Base-by-base conservation (phyloP, 305 asterid genomes). In the Rubia occidens region DNA sequence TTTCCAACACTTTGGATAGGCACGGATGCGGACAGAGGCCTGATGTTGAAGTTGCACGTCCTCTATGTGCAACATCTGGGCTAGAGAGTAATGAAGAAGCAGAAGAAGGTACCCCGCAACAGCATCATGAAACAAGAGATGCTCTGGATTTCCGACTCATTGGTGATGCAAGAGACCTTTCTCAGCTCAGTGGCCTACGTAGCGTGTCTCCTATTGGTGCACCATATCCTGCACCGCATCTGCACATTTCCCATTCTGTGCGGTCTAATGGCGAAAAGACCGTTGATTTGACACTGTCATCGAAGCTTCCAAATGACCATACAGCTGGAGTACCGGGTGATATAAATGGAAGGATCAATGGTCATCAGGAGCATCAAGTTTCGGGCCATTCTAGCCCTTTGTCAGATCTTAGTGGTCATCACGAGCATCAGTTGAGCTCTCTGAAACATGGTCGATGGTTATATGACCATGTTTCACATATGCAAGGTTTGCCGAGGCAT, bases 1-100 rank as follows among this genome's bases (percentile, higher is more conserved):
- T 92, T 67, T 78, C 85, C 10, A 88, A 88, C 78, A 87, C 95
- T 45, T 73, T 89, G 84, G 82, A 81, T 5, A 82, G 89, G 73
- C 96, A 87, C 70, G 90, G 95, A 75, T 73, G 79, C 56, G 87
- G 81, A 60, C 82, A 69, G 78, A 80, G 87, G 78, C 85, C 85
- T n/a, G 91, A 83, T 65, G 84, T 80, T 70, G 85, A 78, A 66
- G 82, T 79, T 73, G 69, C 77, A 47, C 69, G 69, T 43, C 80
- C 47, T 61, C 66, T 76, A 42, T 42, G 61, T 3, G 56, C 69
- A 18, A 71, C 75, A 71, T 53, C 71, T 11, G 71, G 68, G 66
- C 17, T 56, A n/a, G 70, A 68, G 60, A 35, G 15, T 2, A 70
- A n/a, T 56, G 44, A 49, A 59, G 66, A 64, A 73, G 73, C 60